Evolutionary conservation across 305 asterid genomes (phyloP), one percentile per base, ranked within the genome.

Genomic region (Rubia peregrina): DNA sequence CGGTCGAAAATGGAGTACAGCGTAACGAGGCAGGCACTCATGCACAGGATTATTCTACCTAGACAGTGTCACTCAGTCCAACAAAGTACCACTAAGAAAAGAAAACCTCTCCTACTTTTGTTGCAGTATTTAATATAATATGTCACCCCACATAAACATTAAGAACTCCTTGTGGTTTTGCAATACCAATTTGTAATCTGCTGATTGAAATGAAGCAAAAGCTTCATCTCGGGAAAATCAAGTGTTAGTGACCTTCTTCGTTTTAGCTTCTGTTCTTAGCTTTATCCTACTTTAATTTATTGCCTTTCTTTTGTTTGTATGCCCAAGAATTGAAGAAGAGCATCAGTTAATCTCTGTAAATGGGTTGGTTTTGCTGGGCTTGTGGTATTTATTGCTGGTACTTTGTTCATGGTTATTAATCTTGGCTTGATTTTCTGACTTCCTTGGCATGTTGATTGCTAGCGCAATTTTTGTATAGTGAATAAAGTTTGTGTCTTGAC

Each of bases 171-270:
- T 5, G 8, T 62, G 10, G 49, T 63, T 13, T 40, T 63, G 44
- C 46, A 11, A 9, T 16, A 14, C 13, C 46, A 14, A 36, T 16
- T 33, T 63, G 48, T 13, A 4, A 19, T 16, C 36, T 19, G 14
- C 3, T 7, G 16, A 36, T 14, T 72, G 55, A 49, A 38, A 22
- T 24, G 51, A 40, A 22, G 40, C 57, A 72, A 46, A 21, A 30
- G 13, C 57, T 51, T 7, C 65, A 13, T 30, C 21, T 40, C 57
- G 33, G n/a, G 14, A 33, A 46, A 33, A 36, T 3, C n/a, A 48
- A 36, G 57, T 64, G 70, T 53, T 17, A 24, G 71, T 40, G 62
- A 22, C 40, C 36, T 65, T 72, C 63, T 72, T 61, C 53, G 48
- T n/a, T 63, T 46, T 49, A 49, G 8, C 1, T 21, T 49, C 62